Base-by-base conservation (phyloP, 2,329 filamentous ascomycete genomes). In the Thielaviopsis euricoi region DNA sequence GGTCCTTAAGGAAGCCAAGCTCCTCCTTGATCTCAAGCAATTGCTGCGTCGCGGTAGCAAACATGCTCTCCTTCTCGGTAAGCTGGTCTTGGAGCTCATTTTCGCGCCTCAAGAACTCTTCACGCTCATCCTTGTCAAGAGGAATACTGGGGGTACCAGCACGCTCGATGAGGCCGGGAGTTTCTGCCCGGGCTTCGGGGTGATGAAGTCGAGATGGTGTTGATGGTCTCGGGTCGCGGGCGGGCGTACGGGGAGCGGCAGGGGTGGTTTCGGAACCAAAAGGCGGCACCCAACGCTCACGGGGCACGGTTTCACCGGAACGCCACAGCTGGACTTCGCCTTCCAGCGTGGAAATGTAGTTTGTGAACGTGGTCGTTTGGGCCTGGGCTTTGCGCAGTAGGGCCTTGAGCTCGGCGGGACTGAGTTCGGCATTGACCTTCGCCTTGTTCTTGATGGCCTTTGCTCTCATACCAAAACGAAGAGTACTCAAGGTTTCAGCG, bases 391-490 rank as follows among this genome's bases (percentile, higher is more conserved):
- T 95, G 73, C 88, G 90, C 68, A 98, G 82, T 66, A 96, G 79
- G 54, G 83, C 79, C 73, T 97, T 98, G 76, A 98, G 82, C 71
- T 98, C 93, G 13, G 89, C 83, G 52, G 93, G 93, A 66, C 91
- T 97, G 66, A 98, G 81, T 71, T 98, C 93, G 52, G 91, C 90
- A 69, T 98, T 98, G 79, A 98, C 86, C 85, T 97, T 98, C 71
- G 93, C 93, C 79, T 97, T 97, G 77, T 97, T 97, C 85, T 97
- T 96, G 76, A 98, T 98, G 0, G 89, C 87, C 76, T 98, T 98
- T 59, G 93, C 93, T 69, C 93, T 80, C 72, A 93, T 94, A 75
- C 93, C 93, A 68, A 97, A 98, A 52, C 90, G 82, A 61, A 98
- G 74, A 0, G 93, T 98, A 63, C 89, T 86, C 53, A 97, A 74